Evolutionary conservation across 768 basidiomycete genomes (phyloP).

Genomic region (Boletus rufocinnamomeus): DNA sequence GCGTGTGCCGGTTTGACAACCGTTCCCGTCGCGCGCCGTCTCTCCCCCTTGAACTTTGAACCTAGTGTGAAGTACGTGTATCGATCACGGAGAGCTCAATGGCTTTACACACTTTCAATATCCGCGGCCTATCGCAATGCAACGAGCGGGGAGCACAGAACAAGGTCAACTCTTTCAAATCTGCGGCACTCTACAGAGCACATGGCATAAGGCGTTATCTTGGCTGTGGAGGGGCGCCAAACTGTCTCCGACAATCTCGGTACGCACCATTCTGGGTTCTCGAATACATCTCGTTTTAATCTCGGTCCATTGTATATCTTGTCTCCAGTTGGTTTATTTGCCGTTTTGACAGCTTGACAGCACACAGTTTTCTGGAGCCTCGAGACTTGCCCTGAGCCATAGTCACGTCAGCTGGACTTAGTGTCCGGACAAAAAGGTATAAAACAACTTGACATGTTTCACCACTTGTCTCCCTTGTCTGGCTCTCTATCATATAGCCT

Average conservation of each 20-base stretch:
- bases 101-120: not conserved
- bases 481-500: constrained; percentile 18
- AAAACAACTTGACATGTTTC: constrained; percentile 29
- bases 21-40: constrained; percentile 26
- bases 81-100: constrained; percentile 3
- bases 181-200: not conserved
- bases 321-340: constrained; percentile 1
- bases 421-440: constrained; percentile 24
- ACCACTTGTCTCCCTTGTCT: constrained; percentile 16
- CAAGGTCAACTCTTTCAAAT: not conserved
- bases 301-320: constrained; percentile 2
- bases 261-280: not conserved
- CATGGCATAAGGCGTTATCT: not conserved
- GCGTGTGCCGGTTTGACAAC: constrained; percentile 6
- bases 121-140: constrained; percentile 7
- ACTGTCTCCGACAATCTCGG: not conserved
- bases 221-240: not conserved
- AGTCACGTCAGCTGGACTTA: constrained; percentile 5
- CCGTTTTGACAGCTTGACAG: constrained; percentile 12
- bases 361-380: constrained; percentile 1
- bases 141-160: not conserved
- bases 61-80: not conserved
- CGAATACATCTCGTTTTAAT: not conserved
- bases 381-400: constrained; percentile 1
- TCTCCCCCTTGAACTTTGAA: not conserved